Base-by-base conservation (phyloP, 306 rosid species). In the Lathyrus sativus region DNA sequence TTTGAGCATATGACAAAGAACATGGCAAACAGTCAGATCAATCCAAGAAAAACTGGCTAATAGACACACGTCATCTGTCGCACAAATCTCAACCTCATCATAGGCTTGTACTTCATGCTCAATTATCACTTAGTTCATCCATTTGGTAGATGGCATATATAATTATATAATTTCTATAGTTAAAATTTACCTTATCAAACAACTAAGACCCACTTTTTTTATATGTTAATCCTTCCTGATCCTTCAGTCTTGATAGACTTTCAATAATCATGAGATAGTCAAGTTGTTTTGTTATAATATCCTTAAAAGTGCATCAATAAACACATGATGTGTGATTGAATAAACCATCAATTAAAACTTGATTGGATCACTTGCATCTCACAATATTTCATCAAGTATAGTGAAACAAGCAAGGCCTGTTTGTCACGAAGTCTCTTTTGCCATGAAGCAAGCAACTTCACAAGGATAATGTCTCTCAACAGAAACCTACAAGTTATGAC, bases 41-140 rank as follows among this genome's bases (percentile, higher is more conserved):
- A 37, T 71, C 39, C 49, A 33, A 57, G 65, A 70, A n/a, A 43
- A 31, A 26, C 57, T 28, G 7, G 39, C 66, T 42, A 26, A 11
- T 26, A 70, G 4, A 55, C 11, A 10, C 55, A 28, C 11, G 1
- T 6, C 58, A 70, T 43, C 57, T 44, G 53, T 35, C 5, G 38
- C 60, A 7, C 67, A 46, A 48, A 14, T 35, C 60, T 59, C 61
- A 56, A 28, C 37, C 43, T 48, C 59, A 46, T 17, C 45, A 48
- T 66, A 15, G 3, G 7, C 71, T 66, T 29, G 59, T 5, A 66
- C 46, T 31, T 31, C 6, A 11, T 53, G 33, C 24, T 54, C n/a
- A 37, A 53, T 43, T 18, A 66, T 58, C 44, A n/a, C 45, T 13
- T 26, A 17, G 37, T 39, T 35, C 41, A 11, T 53, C 39, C 53